These are phyloP conservation scores for Phaseolus lunatus DNA, from an alignment of 306 rosid species.

Conservation along the genomic window DNA sequence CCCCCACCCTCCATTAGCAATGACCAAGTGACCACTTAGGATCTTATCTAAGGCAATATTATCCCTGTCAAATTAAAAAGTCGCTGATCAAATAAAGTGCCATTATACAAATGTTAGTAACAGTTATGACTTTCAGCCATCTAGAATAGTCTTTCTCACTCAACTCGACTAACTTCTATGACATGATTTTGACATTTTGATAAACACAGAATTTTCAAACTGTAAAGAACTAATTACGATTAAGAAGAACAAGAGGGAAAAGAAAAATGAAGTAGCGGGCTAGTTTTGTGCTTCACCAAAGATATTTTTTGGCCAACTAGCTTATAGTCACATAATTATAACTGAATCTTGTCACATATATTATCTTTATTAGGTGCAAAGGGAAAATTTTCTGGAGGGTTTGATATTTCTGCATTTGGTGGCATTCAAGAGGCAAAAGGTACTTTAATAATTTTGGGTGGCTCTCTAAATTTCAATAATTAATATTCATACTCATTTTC, in stretches of 20 bases:
- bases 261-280: slow-evolving; percentile 28
- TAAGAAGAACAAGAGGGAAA: slow-evolving; percentile 12
- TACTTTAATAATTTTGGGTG: slow-evolving; percentile 41
- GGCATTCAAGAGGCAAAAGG: slow-evolving; percentile 68
- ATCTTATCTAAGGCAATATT: slow-evolving; percentile 13
- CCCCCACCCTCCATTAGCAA: too few species aligned
- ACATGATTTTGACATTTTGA: slow-evolving; percentile 34
- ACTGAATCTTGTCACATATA: slow-evolving; percentile 26
- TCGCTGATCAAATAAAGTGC: background rate
- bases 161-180: background rate
- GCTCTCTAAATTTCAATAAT: background rate
- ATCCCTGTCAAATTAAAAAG: background rate
- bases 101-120: background rate
- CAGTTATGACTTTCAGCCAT: background rate
- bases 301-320: slow-evolving; percentile 16
- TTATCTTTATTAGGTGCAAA: slow-evolving; percentile 69
- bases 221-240: slow-evolving; percentile 3
- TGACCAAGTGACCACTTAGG: background rate
- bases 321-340: slow-evolving; percentile 18
- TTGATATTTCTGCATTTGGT: slow-evolving; percentile 81
- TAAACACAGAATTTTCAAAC: slow-evolving; percentile 7
- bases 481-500: slow-evolving; percentile 32
- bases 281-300: slow-evolving; percentile 30
- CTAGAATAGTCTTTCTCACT: slow-evolving; percentile 8
- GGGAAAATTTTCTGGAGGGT: slow-evolving; percentile 96